Evolutionary conservation across 2,329 filamentous ascomycete genomes (phyloP).

Genomic region (Aspergillus sp.): DNA sequence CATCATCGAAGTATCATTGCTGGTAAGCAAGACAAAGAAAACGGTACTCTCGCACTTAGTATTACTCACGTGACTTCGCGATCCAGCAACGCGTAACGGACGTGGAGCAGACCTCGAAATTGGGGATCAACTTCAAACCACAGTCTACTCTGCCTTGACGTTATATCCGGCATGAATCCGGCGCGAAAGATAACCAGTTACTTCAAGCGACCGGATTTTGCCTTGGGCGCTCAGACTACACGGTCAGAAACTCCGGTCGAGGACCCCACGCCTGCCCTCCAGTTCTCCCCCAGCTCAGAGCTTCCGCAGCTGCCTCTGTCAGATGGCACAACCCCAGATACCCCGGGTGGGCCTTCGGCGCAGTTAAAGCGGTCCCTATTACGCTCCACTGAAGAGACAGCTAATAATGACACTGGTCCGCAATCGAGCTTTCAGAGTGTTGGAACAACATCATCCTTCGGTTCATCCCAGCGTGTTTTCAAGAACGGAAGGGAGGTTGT

Average conservation of each 20-base stretch:
- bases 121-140: constrained; percentile 2
- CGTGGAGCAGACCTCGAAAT: constrained; percentile 15
- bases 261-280: constrained; percentile 24
- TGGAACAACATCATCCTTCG: constrained; percentile 28
- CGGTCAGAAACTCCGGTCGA: constrained; percentile 9
- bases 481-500: constrained; percentile 61
- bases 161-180: constrained; percentile 29
- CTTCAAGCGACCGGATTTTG: constrained; percentile 47
- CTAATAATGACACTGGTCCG: constrained; percentile 8
- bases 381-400: constrained; percentile 14
- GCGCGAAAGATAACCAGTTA: constrained; percentile 49
- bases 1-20: not conserved
- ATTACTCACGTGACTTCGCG: constrained; percentile 27
- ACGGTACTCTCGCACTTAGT: too few species aligned
- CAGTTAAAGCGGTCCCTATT: constrained; percentile 27
- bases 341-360: constrained; percentile 15
- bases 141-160: not conserved
- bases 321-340: constrained; percentile 23
- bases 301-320: constrained; percentile 29
- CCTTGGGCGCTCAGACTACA: constrained; percentile 8
- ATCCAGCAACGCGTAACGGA: constrained; percentile 17
- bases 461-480: constrained; percentile 56
- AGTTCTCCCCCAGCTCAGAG: constrained; percentile 35
- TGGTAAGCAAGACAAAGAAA: not conserved
- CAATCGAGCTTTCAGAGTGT: constrained; percentile 28